phyloP scores from a whole-genome alignment of 2,329 filamentous ascomycete species.

The Aspergillus flavus region DNA sequence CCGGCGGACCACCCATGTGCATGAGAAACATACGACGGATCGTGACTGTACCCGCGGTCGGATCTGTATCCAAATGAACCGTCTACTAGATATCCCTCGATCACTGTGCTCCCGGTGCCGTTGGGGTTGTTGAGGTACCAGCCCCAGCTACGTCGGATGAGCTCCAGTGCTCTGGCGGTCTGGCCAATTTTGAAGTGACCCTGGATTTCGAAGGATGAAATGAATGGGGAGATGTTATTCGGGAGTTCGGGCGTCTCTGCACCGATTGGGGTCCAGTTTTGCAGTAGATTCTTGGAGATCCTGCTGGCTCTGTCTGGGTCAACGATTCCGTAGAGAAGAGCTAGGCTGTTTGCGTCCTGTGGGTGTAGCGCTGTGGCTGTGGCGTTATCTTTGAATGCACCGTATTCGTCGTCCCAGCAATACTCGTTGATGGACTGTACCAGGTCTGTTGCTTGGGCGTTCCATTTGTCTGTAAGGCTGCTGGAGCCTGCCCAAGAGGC shows the following conservation, averaged over 20 bases:
- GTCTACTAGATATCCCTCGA: constrained; percentile 61
- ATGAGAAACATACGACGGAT: constrained; percentile 13
- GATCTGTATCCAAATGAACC: constrained; percentile 61
- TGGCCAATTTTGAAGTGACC: constrained; percentile 56
- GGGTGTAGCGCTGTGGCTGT: constrained; percentile 55
- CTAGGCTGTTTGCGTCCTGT: constrained; percentile 63
- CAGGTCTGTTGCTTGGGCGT: constrained; percentile 39
- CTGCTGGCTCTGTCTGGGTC: constrained; percentile 36
- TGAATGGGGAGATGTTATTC: constrained; percentile 61
- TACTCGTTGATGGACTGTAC: constrained; percentile 49
- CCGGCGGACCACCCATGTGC: constrained; percentile 49
- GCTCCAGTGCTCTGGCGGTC: constrained; percentile 55
- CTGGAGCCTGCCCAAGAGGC: constrained; percentile 52
- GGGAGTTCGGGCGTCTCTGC: constrained; percentile 60
- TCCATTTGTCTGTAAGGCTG: constrained; percentile 45
- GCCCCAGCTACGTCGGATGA: constrained; percentile 62
- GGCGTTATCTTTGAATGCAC: constrained; percentile 59
- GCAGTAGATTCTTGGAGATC: constrained; percentile 50
- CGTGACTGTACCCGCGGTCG: constrained; percentile 50
- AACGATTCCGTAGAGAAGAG: constrained; percentile 54
- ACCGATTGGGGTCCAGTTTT: constrained; percentile 60
- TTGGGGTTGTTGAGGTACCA: constrained; percentile 62
- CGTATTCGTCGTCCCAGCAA: constrained; percentile 53
- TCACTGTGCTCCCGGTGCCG: constrained; percentile 60
- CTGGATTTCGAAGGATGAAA: constrained; percentile 61